Percentiles rank a stretch among this genome's conserved stretches.
Evolutionary conservation across 352 stramenopile genomes (phyloP).

Genomic region (Albugo laibachii): DNA sequence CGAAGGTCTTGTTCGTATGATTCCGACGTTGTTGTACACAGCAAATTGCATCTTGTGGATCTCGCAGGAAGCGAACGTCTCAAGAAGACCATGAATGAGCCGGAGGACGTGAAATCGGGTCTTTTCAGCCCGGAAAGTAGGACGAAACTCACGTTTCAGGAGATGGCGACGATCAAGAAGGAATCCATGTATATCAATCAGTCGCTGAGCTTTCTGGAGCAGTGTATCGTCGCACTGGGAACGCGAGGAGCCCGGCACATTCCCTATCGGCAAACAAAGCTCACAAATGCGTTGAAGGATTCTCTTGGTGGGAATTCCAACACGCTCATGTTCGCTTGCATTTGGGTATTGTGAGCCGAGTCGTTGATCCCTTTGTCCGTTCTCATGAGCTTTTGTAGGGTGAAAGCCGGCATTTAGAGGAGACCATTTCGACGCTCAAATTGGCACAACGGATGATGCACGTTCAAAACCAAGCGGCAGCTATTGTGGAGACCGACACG

Average conservation of each 20-base stretch:
- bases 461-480: slow-evolving; percentile 78
- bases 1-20: slow-evolving; percentile 61
- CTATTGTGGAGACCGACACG: slow-evolving; percentile 77
- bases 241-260: slow-evolving; percentile 59
- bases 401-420: slow-evolving; percentile 81
- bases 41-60: slow-evolving; percentile 89
- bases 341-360: slow-evolving; percentile 29
- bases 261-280: slow-evolving; percentile 88
- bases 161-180: slow-evolving; percentile 80
- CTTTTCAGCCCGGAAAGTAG: slow-evolving; percentile 1
- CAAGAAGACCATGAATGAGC: slow-evolving; percentile 78
- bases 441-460: slow-evolving; percentile 87
- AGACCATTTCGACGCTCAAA: slow-evolving; percentile 87
- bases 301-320: slow-evolving; percentile 90
- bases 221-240: slow-evolving; percentile 83
- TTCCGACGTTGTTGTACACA: slow-evolving; percentile 60
- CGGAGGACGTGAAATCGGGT: not conserved
- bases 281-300: slow-evolving; percentile 87
- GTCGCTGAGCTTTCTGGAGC: slow-evolving; percentile 88
- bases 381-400: slow-evolving; percentile 14
- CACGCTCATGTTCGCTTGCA: slow-evolving; percentile 89
- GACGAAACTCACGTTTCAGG: slow-evolving; percentile 9
- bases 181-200: slow-evolving; percentile 97
- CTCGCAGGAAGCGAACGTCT: slow-evolving; percentile 87
- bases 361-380: not conserved